Conservation (phyloP, 257 asterid species). For the Solanum chmielewskii region DNA sequence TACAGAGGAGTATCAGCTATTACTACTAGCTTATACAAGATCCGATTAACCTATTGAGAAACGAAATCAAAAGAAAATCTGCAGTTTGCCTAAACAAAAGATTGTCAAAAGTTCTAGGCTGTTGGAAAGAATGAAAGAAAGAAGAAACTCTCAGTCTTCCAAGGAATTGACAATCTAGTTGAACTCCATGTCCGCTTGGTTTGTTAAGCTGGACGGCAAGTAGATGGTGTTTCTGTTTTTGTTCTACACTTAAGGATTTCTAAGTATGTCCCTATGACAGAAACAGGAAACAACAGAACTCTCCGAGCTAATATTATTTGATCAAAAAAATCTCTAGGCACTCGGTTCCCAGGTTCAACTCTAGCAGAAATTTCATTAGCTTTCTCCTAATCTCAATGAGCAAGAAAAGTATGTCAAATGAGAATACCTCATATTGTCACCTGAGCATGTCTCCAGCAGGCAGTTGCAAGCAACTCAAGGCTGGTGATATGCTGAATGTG, state of each 20-base stretch:
- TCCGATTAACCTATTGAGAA: not conserved
- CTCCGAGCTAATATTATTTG: not conserved
- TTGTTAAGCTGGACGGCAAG: not conserved
- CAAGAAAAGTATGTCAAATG: not conserved
- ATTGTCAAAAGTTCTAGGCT: not conserved
- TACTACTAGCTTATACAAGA: not conserved
- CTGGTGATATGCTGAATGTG: constrained; percentile 48
- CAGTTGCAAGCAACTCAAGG: constrained; percentile 39
- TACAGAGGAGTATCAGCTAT: not conserved
- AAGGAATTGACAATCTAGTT: not conserved
- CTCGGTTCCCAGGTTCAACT: not conserved
- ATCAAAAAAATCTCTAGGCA: not conserved
- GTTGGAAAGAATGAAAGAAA: not conserved
- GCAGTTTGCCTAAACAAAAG: not conserved
- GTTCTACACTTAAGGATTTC: not conserved
- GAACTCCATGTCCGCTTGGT: not conserved
- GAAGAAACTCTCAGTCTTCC: not conserved
- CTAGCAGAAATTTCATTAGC: not conserved
- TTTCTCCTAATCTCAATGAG: not conserved
- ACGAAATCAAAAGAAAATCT: not conserved
- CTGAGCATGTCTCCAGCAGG: constrained; percentile 62
- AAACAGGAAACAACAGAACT: not conserved
- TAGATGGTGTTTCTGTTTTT: not conserved
- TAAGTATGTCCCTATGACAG: not conserved
- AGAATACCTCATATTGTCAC: constrained; percentile 9